These are phyloP conservation scores for Quercus alba DNA, from an alignment of 306 rosid species.

Conservation along the genomic window DNA sequence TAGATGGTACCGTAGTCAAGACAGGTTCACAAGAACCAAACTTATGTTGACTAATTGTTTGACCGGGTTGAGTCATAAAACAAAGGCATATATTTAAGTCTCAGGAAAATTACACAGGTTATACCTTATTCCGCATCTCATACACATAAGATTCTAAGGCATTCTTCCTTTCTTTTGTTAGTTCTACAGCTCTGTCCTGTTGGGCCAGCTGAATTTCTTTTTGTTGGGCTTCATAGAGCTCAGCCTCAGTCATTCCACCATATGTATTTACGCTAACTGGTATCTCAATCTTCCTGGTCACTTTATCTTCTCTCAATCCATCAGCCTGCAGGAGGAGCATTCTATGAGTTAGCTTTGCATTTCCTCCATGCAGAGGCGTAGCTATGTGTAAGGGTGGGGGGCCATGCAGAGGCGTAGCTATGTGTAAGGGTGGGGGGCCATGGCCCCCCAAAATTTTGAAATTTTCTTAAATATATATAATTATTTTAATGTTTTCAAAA, in stretches of 20 bases:
- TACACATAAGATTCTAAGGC: conserved; percentile 90
- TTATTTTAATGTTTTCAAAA: too few relatives aligned
- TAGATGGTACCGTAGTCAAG: neutral
- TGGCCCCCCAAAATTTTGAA: too few relatives aligned
- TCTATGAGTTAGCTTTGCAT: neutral
- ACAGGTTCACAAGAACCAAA: neutral
- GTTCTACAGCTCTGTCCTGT: conserved; percentile 82
- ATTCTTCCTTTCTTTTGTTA: conserved; percentile 84
- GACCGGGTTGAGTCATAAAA: conserved; percentile 21
- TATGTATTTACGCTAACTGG: conserved; percentile 63
- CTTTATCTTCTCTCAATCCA: conserved; percentile 43
- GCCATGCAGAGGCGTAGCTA: neutral
- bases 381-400: too few relatives aligned
- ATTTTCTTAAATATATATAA: too few relatives aligned
- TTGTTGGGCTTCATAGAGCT: conserved; percentile 64
- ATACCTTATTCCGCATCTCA: conserved; percentile 93
- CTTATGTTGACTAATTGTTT: conserved; percentile 4
- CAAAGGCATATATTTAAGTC: conserved; percentile 6
- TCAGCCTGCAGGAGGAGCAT: conserved; percentile 50
- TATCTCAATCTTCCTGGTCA: conserved; percentile 48
- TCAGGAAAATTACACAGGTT: conserved; percentile 13
- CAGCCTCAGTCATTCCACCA: conserved; percentile 76
- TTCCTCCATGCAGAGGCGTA: conserved; percentile 3
- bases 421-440: too few relatives aligned
- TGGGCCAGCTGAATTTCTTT: conserved; percentile 71